These are phyloP conservation scores for Wallemia hederae DNA, from an alignment of 1,284 basidiomycete genomes.

Conservation along the genomic window DNA sequence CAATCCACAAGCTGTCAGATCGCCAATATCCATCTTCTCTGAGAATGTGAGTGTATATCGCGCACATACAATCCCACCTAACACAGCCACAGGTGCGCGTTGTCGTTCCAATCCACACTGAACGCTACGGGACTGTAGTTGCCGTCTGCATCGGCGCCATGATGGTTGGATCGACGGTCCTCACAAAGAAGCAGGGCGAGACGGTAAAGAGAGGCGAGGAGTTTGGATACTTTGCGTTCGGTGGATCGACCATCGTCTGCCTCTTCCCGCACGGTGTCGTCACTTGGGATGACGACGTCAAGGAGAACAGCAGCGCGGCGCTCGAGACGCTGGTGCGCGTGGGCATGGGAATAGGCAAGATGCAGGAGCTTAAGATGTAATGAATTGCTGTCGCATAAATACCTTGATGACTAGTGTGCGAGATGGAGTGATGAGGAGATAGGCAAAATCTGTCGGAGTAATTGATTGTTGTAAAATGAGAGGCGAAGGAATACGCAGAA, in stretches of 20 bases:
- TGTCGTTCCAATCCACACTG: conserved; percentile 61
- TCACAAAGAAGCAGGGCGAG: conserved; percentile 58
- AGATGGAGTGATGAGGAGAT: too few relatives aligned
- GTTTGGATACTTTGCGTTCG: conserved; percentile 63
- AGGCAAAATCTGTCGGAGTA: neutral
- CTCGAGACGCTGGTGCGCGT: conserved; percentile 68
- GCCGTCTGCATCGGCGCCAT: conserved; percentile 43
- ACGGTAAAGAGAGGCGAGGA: conserved; percentile 53
- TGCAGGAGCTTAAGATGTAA: too few relatives aligned
- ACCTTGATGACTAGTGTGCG: too few relatives aligned
- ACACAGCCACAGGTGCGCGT: conserved; percentile 32
- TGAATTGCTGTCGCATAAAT: too few relatives aligned
- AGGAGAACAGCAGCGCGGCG: conserved; percentile 47
- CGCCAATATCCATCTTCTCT: conserved; percentile 1
- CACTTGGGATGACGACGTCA: conserved; percentile 70
- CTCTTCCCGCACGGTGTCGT: conserved; percentile 54
- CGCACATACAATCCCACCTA: neutral
- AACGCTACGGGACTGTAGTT: conserved; percentile 63
- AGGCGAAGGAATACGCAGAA: neutral
- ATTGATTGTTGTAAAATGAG: neutral
- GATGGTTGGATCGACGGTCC: conserved; percentile 28
- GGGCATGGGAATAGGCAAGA: conserved; percentile 44
- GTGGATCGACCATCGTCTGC: conserved; percentile 64
- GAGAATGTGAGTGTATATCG: neutral
- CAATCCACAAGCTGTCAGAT: conserved; percentile 24